Evolutionary conservation across 2,329 filamentous ascomycete species (phyloP), one percentile per base, ranked within the genome.

Genomic region (Helotiales sp.): DNA sequence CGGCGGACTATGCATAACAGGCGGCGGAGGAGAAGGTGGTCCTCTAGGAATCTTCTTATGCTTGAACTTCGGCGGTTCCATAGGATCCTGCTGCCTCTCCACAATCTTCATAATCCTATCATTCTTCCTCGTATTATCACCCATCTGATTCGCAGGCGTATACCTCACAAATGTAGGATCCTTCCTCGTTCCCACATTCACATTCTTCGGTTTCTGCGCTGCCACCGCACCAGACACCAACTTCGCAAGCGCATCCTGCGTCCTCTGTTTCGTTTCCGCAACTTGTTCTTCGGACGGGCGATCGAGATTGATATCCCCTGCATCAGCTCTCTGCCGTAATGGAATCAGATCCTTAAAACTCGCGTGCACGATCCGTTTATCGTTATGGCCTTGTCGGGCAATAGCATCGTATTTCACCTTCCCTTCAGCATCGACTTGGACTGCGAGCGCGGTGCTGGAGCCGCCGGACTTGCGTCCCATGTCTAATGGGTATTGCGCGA

Each of bases 101-200:
- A 97, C 91, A 75, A 99, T 98, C 79, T 98, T 98, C 85, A 99
- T 96, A 64, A 99, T 96, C 13, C 95, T 87, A 69, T 98, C 93
- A 68, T 92, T 91, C 77, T 96, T 96, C 74, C 87, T 88, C 36
- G 84, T 86, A 24, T 79, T 84, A 72, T 92, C 91, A 12, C 95
- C 95, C 91, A 99, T 97, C 77, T 99, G 95, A 68, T 95, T 93
- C 40, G 93, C 91, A 3, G 95, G 95, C 15, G 93, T 98, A 71
- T 99, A 99, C 63, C 91, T 85, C 59, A 99, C 95, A 73, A 92
- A 99, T 0, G 93, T 98, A 5, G 95, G 87, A 58, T 96, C 93
- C 56, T 89, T 88, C 64, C 90, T 82, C 50, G 84, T 82, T n/a
- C 87, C 88, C 7, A 89, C 85, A 68, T 92, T 93, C 67, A 98